Percentiles rank a stretch among this genome's conserved stretches.
Conservation (phyloP, 441 rosid genomes). For the Euphorbia corollata region DNA sequence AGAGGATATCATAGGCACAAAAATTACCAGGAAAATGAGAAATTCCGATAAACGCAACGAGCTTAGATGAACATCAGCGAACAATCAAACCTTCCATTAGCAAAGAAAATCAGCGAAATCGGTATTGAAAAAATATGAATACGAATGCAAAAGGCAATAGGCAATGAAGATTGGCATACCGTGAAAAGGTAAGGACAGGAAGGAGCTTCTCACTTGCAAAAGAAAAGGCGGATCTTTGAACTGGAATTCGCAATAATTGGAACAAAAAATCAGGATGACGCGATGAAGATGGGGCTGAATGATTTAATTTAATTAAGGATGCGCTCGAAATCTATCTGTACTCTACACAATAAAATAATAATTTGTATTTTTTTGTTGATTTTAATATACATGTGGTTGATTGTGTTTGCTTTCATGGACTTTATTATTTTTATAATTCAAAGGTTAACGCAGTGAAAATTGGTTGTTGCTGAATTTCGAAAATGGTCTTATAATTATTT, state of each 20-base stretch:
- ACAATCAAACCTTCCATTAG: neutral
- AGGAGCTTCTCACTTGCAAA: neutral
- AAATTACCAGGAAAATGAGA: conserved; percentile 15
- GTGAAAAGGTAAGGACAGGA: neutral
- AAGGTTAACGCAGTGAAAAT: too few relatives aligned
- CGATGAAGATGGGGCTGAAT: neutral
- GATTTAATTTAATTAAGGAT: too few relatives aligned
- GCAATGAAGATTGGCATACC: too few relatives aligned
- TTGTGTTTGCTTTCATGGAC: neutral
- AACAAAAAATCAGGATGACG: neutral
- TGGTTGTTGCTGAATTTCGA: too few relatives aligned
- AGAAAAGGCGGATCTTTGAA: conserved; percentile 8
- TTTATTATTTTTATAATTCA: too few relatives aligned
- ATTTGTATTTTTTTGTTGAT: too few relatives aligned
- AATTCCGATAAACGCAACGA: neutral
- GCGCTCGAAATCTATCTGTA: too few relatives aligned
- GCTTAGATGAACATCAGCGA: conserved; percentile 24
- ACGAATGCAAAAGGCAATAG: too few relatives aligned
- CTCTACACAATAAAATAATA: too few relatives aligned
- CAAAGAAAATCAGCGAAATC: too few relatives aligned
- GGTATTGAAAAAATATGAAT: neutral
- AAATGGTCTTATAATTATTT: too few relatives aligned
- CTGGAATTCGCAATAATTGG: neutral
- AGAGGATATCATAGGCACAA: neutral
- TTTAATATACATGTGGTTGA: neutral